A percentile compares a stretch with the other conserved stretches of the same genome.
These are phyloP conservation scores for Arabis alpina DNA, from an alignment of 345 rosid species.

Conservation along the genomic window DNA sequence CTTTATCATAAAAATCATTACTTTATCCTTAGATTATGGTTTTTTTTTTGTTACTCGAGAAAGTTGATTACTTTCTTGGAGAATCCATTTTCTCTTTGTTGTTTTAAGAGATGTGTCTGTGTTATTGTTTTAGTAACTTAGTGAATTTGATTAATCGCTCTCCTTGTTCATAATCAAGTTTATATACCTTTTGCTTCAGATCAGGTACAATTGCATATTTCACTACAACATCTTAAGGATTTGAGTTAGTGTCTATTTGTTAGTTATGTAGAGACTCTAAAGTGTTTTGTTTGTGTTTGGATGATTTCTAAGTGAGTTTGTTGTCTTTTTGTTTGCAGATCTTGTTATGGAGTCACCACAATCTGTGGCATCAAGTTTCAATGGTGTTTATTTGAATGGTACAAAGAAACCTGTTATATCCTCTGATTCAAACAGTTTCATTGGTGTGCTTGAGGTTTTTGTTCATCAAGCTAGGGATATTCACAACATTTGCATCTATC, in stretches of 20 bases:
- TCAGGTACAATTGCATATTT: conserved; percentile 37
- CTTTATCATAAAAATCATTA: conserved; percentile 12
- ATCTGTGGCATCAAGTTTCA: conserved; percentile 79
- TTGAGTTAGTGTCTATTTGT: conserved; percentile 14
- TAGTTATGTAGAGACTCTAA: neutral
- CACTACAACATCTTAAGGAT: neutral
- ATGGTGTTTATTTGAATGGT: conserved; percentile 50
- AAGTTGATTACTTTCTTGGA: conserved; percentile 43
- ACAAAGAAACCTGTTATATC: conserved; percentile 44
- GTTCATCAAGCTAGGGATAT: conserved; percentile 95
- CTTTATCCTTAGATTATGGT: conserved; percentile 39
- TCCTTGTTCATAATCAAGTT: conserved; percentile 18
- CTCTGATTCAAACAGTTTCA: conserved; percentile 44
- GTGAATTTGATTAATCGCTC: conserved; percentile 11
- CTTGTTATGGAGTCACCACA: conserved; percentile 88
- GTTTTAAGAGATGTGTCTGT: conserved; percentile 11
- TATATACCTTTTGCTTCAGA: conserved; percentile 21
- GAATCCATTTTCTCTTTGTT: conserved; percentile 32
- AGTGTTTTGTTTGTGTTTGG: neutral
- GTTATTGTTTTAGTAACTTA: conserved; percentile 26
- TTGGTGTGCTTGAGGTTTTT: conserved; percentile 78
- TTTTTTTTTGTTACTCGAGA: conserved; percentile 39
- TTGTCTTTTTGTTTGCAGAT: conserved; percentile 25
- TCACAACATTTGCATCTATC: conserved; percentile 97
- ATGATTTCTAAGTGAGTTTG: neutral